Evolutionary conservation across 2,329 filamentous ascomycete genomes (phyloP).

Genomic region (Fusarium buharicum): DNA sequence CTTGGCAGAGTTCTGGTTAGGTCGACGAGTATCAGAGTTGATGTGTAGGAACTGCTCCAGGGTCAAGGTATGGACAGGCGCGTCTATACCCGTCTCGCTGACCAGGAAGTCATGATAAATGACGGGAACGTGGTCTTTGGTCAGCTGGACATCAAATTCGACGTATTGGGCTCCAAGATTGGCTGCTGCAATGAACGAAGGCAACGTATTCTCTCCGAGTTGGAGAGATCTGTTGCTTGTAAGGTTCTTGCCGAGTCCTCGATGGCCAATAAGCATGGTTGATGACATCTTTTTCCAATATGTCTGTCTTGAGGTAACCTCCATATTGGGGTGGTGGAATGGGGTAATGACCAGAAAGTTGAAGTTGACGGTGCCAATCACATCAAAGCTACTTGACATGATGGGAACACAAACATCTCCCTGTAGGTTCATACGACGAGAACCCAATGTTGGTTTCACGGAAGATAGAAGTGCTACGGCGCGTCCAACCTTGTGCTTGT

Average conservation of each 20-base stretch:
- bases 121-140: slow-evolving; percentile 98
- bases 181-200: slow-evolving; percentile 94
- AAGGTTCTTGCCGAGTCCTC: slow-evolving; percentile 90
- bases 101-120: slow-evolving; percentile 99
- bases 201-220: slow-evolving; percentile 94
- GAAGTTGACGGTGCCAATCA: slow-evolving; percentile 96
- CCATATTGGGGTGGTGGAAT: slow-evolving; percentile 93
- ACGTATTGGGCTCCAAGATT: slow-evolving; percentile 85
- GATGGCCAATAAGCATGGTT: slow-evolving; percentile 81
- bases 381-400: slow-evolving; percentile 82
- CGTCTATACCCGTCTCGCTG: slow-evolving; percentile 96
- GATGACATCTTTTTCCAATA: slow-evolving; percentile 95
- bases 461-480: slow-evolving; percentile 89
- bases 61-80: slow-evolving; percentile 93
- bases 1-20: slow-evolving; percentile 14
- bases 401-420: slow-evolving; percentile 94
- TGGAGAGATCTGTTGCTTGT: slow-evolving; percentile 86
- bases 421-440: slow-evolving; percentile 89
- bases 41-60: slow-evolving; percentile 95
- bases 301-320: slow-evolving; percentile 87
- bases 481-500: slow-evolving; percentile 88
- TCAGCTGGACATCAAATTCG: slow-evolving; percentile 90
- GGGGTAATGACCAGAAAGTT: slow-evolving; percentile 96
- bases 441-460: slow-evolving; percentile 83
- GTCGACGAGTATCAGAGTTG: slow-evolving; percentile 64